These are phyloP conservation scores for Barnettozyma populi DNA, from an alignment of 805 yeast species.

Conservation along the genomic window DNA sequence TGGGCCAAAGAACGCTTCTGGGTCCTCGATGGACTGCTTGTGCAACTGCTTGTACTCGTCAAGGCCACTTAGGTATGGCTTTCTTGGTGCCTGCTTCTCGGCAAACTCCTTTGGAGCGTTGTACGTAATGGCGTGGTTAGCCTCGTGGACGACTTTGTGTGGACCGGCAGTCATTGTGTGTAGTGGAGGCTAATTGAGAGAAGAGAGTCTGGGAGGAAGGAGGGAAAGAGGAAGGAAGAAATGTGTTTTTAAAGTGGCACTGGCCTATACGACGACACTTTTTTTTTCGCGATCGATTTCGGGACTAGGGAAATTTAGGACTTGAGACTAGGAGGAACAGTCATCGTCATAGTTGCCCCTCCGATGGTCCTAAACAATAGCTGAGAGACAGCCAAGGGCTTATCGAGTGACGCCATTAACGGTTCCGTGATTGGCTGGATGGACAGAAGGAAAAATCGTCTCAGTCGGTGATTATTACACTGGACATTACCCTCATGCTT, in stretches of 20 bases:
- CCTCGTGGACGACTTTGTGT: slow-evolving; percentile 38
- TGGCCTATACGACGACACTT: not conserved
- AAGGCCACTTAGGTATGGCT: slow-evolving; percentile 28
- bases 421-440: not conserved
- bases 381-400: not conserved
- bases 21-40: slow-evolving; percentile 70
- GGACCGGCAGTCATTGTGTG: slow-evolving; percentile 11
- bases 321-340: not conserved
- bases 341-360: slow-evolving; percentile 2
- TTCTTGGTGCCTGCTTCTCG: slow-evolving; percentile 33
- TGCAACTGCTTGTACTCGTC: slow-evolving; percentile 69
- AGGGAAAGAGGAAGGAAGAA: not conserved
- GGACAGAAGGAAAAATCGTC: not conserved
- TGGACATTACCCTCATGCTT: not conserved
- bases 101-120: slow-evolving; percentile 35
- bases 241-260: not conserved
- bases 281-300: not conserved
- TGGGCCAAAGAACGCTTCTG: slow-evolving; percentile 74
- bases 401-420: not conserved
- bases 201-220: not conserved
- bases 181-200: not conserved
- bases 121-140: slow-evolving; percentile 27
- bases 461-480: not conserved
- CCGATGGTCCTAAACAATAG: slow-evolving; percentile 2
- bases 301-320: not conserved